Evolutionary conservation across 2,329 filamentous ascomycete species (phyloP).

Genomic region (Pseudovirgaria hyperparasitica): DNA sequence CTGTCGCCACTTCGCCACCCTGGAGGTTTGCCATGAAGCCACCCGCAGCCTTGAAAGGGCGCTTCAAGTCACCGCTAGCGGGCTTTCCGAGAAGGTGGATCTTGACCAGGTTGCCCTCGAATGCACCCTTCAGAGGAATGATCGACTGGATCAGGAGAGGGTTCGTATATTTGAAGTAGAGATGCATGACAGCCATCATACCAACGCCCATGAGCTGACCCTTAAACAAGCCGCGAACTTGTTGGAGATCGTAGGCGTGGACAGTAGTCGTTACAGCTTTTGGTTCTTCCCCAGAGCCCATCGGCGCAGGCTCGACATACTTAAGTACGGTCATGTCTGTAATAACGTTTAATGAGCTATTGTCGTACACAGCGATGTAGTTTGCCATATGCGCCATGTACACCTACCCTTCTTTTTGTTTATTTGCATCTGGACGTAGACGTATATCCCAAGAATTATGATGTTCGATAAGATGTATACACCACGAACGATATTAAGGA

Average conservation of each 20-base stretch:
- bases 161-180: conserved; percentile 99
- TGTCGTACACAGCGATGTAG: not conserved
- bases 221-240: conserved; percentile 77
- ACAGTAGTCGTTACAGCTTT: conserved; percentile 95
- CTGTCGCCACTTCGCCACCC: conserved; percentile 66
- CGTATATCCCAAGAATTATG: conserved; percentile 72
- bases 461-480: conserved; percentile 61
- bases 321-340: conserved; percentile 93
- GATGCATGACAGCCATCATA: conserved; percentile 98
- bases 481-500: conserved; percentile 50
- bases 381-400: not conserved
- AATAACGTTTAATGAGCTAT: not conserved
- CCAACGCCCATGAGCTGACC: conserved; percentile 87
- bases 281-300: conserved; percentile 87
- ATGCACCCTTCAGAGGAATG: conserved; percentile 88
- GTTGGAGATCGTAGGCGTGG: conserved; percentile 82
- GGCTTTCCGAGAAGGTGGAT: conserved; percentile 83
- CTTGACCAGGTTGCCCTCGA: conserved; percentile 94
- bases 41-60: conserved; percentile 79
- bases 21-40: conserved; percentile 74
- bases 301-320: conserved; percentile 90
- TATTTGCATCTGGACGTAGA: conserved; percentile 74
- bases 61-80: conserved; percentile 80
- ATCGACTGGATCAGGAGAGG: conserved; percentile 97
- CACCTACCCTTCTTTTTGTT: conserved; percentile 90